Evolutionary conservation across 2,329 filamentous ascomycete species (phyloP), one percentile per base, ranked within the genome.

Genomic region (Cercospora sesami): DNA sequence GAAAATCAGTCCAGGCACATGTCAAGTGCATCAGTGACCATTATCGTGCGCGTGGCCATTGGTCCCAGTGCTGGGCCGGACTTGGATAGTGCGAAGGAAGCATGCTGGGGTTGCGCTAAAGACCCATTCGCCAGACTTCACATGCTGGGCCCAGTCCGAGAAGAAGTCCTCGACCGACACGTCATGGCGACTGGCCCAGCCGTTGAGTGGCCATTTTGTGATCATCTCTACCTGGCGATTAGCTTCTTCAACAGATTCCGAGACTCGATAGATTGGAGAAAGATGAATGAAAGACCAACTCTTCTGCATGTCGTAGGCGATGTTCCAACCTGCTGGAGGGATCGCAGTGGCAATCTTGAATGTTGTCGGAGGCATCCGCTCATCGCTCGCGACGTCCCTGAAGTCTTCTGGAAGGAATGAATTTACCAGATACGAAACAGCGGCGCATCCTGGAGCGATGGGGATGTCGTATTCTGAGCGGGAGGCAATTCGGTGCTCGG

Each of bases 231-330:
- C 10, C 14, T 10, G 23, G 23, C 14, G 1, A 14, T 55, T n/a
- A 55, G 48, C 26, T 26, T 14, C 5, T 26, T 51, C 12, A 21
- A 51, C 18, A 36, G 31, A 36, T 36, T 36, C 33, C 14, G 33
- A 36, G 33, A 36, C 12, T n/a, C n/a, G 36, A n/a, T n/a, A n/a
- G n/a, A n/a, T n/a, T n/a, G n/a, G n/a, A n/a, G n/a, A n/a, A 16
- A n/a, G 36, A 42, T 16, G 36, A 42, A 7, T 18, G 31, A 12
- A 9, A 16, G 31, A 59, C 55, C 21, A 14, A 66, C 67, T 66
- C 53, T 55, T 59, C 5, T 60, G 42, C 39, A 69, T 36, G 55
- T 69, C 67, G 45, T 69, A 69, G n/a, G 64, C 67, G 28, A 69
- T 16, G 33, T 64, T 64, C 33, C 45, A 64, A 16, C 67, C 67